Base-by-base conservation (phyloP, 2,329 filamentous ascomycete species). In the Aspergillus terreus region DNA sequence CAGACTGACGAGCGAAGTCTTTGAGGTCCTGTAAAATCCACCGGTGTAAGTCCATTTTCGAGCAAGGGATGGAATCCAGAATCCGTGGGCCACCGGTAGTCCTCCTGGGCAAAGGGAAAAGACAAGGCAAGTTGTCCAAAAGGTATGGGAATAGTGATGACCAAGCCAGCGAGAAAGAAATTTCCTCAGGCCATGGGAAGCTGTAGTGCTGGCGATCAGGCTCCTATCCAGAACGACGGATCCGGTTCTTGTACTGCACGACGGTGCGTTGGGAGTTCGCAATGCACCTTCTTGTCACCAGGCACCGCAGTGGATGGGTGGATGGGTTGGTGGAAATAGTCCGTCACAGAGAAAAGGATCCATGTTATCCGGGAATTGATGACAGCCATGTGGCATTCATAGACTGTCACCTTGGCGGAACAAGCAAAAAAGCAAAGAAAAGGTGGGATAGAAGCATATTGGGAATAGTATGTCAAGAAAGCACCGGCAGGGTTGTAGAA, bases 1-100 rank as follows among this genome's bases (percentile, higher is more conserved):
- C 91, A 73, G 92, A 95, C 74, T 95, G 90, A 71, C 94, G 91
- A 57, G 94, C 94, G 76, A 99, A 99, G 74, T 99, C 94, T 88
- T 99, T 99, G 49, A 99, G 85, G 76, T 99, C 94, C 94, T 99
- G 91, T 77, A 86, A 78, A 85, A 81, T 81, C 76, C 83, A 82
- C 83, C 46, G 62, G 82, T 81, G 87, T 94, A 89, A 92, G 88
- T 91, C 77, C 82, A 73, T 77, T 72, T 83, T 81, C 77, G 78
- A 80, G 77, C 64, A 51, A 59, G 56, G 50, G 21, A 33, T 27
- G 41, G 51, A 58, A 51, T 57, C 58, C 50, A 53, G 54, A 51
- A 46, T 35, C 46, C 44, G 17, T 30, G 43, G 46, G 42, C 55
- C 58, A 33, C 23, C 42, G 51, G 53, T 57, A 49, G 59, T 61